Conservation (phyloP, 2,329 filamentous ascomycete genomes). For the Apiospora hydei region DNA sequence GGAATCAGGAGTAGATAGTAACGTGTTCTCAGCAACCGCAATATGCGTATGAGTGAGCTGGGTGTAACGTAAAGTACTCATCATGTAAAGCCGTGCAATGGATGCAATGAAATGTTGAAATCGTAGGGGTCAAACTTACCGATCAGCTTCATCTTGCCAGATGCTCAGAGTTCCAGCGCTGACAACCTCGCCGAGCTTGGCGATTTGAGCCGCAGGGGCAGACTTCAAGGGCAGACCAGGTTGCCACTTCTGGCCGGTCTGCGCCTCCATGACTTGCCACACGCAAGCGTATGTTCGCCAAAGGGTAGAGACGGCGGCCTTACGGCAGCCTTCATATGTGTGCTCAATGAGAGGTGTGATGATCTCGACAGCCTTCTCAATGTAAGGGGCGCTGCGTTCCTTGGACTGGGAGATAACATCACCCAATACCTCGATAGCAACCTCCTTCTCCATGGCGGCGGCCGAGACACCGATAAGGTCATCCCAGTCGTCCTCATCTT, state of each 20-base stretch:
- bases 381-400: constrained; percentile 65
- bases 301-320: constrained; percentile 87
- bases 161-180: constrained; percentile 83
- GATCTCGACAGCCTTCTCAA: constrained; percentile 86
- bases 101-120: constrained; percentile 31
- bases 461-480: constrained; percentile 86
- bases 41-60: constrained; percentile 98
- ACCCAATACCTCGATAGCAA: constrained; percentile 92
- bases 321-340: constrained; percentile 90
- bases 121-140: constrained; percentile 68
- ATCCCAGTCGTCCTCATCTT: constrained; percentile 85
- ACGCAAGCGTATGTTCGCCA: constrained; percentile 94
- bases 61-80: constrained; percentile 93
- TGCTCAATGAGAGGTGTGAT: constrained; percentile 85
- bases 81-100: constrained; percentile 64
- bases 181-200: constrained; percentile 86
- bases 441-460: constrained; percentile 94
- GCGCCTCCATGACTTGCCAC: constrained; percentile 85
- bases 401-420: constrained; percentile 83
- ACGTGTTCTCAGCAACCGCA: constrained; percentile 92
- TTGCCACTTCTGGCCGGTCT: constrained; percentile 82
- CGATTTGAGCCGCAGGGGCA: constrained; percentile 78
- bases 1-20: constrained; percentile 46
- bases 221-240: constrained; percentile 85
- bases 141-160: constrained; percentile 90